Evolutionary conservation across 2,329 filamentous ascomycete genomes (phyloP), one percentile per base, ranked within the genome.

Genomic region (Fusarium paranaense): DNA sequence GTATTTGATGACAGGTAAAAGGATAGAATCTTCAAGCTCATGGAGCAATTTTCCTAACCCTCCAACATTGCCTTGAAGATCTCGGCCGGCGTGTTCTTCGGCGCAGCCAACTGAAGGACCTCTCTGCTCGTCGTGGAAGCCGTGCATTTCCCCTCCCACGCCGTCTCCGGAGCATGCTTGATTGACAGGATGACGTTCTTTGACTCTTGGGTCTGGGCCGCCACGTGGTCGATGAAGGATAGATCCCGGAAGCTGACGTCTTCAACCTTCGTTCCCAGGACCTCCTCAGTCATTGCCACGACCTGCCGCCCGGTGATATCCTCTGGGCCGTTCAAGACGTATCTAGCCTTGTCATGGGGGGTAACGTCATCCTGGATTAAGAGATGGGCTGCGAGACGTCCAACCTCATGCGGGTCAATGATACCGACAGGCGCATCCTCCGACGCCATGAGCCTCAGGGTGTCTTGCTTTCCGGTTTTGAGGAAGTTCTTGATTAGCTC

Each of bases 251-350:
- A 84, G 1, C 8, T 47, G 1, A 84, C 80, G 1, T 81, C 57
- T 20, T 81, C 57, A 4, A 78, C 69, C 3, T 30, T 38, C 2
- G 57, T 50, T 79, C 79, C 32, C 30, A 82, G 81, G 4, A 79
- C 20, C 65, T 80, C 27, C 76, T 85, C 83, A 6, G 82, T 69
- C 76, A 85, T 66, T 2, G 71, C 59, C 0, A 84, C 80, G 45
- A 84, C 66, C 35, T 83, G 70, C 2, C 69, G 64, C 2, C 83
- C 83, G 6, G 80, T 83, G 10, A 85, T 76, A 56, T 85, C 82
- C 57, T 82, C 80, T 0, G 83, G 83, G 3, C 84, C 83, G 69
- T 84, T 85, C 20, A 85, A 16, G 18, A 83, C 78, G 42, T 85
- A 85, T 61, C 73, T 81, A 5, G 80, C 78, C 16, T 76, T 74